Conservation (phyloP, 2,329 filamentous ascomycete genomes). For the Pyrenochaeta sp. region DNA sequence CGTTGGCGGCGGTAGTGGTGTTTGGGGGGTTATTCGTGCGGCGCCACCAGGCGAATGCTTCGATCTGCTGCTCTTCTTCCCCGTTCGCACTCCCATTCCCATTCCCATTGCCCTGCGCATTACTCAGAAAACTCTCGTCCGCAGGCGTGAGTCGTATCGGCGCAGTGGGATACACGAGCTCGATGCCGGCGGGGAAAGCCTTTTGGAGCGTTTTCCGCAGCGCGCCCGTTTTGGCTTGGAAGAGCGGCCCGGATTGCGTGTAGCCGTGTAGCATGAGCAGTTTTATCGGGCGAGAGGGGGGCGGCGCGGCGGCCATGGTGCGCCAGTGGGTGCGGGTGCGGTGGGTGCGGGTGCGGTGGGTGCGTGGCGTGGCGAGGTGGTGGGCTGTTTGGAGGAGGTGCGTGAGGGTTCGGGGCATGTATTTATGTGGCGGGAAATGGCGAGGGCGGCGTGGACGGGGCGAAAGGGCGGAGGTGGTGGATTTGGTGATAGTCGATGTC, state of each 20-base stretch:
- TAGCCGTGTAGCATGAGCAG: conserved; percentile 70
- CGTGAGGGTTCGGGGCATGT: conserved; percentile 9
- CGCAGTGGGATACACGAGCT: conserved; percentile 57
- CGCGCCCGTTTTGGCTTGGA: conserved; percentile 87
- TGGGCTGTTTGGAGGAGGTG: conserved; percentile 10
- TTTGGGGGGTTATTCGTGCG: too few species aligned
- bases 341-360: conserved; percentile 25
- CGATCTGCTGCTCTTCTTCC: conserved; percentile 61
- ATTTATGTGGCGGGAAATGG: conserved; percentile 11
- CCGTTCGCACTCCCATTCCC: conserved; percentile 34
- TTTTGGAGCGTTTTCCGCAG: conserved; percentile 83
- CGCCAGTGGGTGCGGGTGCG: conserved; percentile 23
- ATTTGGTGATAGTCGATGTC: conserved; percentile 11
- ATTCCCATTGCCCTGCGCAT: too few species aligned
- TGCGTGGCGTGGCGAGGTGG: conserved; percentile 20
- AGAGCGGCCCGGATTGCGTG: conserved; percentile 87
- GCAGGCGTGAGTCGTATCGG: conserved; percentile 51
- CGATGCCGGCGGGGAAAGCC: conserved; percentile 65
- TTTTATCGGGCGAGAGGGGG: conserved; percentile 48
- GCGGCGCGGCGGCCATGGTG: conserved; percentile 41
- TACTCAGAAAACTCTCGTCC: conserved; percentile 63
- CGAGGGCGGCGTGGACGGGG: conserved; percentile 3
- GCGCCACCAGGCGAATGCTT: conserved; percentile 86
- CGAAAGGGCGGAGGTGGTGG: not conserved
- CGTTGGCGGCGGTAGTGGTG: too few species aligned